Evolutionary conservation across 2,329 filamentous ascomycete genomes (phyloP), one percentile per base, ranked within the genome.

Genomic region (Daldinia sp.): DNA sequence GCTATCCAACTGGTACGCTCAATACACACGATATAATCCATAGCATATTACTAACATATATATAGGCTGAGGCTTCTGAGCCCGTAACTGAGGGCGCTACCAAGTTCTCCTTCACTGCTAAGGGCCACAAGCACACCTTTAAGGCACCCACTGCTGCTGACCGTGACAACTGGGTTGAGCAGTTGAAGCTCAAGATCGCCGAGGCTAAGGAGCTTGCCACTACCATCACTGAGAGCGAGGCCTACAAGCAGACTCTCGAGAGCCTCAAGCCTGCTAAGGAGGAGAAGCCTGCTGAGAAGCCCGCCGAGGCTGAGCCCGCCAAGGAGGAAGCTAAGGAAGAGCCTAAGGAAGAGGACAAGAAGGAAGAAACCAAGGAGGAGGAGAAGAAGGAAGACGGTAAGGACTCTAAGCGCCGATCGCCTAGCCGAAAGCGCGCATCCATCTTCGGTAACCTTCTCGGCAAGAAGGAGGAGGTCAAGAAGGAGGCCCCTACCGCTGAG

Each of bases 41-140:
- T 19, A 3, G 5, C 27, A 19, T 21, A 6, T 30, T n/a, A 51
- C 75, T 80, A 71, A 81, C 70, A 15, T 4, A 5, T 13, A 7
- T 10, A 7, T 67, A 89, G 82, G 79, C 85, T 64, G 85, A 88
- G 76, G 83, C 83, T 69, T 84, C 81, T 49, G 92, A 96, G 77
- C 85, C 96, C 61, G 85, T 86, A 77, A 87, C 89, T 78, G 90
- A 93, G 66, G 91, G 93, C 64, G 76, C 85, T 69, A 85, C 87
- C 80, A 94, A 95, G 81, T 97, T 99, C 84, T 83, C 88, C 75
- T 91, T 98, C 84, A 92, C 90, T 76, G 81, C 91, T 76, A 89
- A 90, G 80, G 91, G 90, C 71, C 90, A 96, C 81, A 96, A 97
- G 88, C 93, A 97, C 86, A 86, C 86, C 64, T 97, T 99, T 85